Evolutionary conservation across 164 flowering plant genomes (phyloP), one percentile per base, ranked within the genome.

Genomic region (Aristolochia fimbriata): DNA sequence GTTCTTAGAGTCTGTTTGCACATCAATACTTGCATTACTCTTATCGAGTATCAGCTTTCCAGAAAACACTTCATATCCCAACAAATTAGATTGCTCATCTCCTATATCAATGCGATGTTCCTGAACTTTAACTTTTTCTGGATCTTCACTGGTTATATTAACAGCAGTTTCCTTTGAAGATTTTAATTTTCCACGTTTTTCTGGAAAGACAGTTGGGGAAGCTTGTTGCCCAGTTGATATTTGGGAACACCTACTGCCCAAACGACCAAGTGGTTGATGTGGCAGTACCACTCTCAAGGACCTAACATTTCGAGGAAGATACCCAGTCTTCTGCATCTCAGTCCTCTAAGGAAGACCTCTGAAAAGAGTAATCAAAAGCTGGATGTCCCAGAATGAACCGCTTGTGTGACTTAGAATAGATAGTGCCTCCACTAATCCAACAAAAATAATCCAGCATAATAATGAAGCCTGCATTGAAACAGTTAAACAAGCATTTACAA

Each of bases 161-260:
- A 41, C 66, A 45, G 74, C 78, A 62, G 49, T 69, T 55, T 62
- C 68, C 65, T 68, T 71, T 10, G 71, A 65, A 51, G 81, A 71
- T 80, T 78, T 93, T 54, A 77, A 79, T 64, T 76, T 84, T 58
- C 85, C 66, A 25, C 96, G 88, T 64, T 88, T 93, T 74, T 90
- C 97, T 3, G 99, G 99, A 73, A 90, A 90, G 17, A 93, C 97
- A 67, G 83, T 72, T 1, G 99, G 97, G 17, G 98, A 91, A 14
- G 82, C 68, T 37, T 88, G 95, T 70, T 87, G 94, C 49, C 85
- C 86, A 37, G 86, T 80, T 22, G 87, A 70, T 61, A 82, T 74
- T 65, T 83, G 96, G 23, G 97, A 79, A 62, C 96, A 86, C 65
- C 85, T 75, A 53, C 70, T 71, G 15, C 95, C 81, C 71, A 86